These are phyloP conservation scores for Tetrapyrgos nigripes DNA, from an alignment of 1,284 basidiomycete genomes.

Conservation along the genomic window DNA sequence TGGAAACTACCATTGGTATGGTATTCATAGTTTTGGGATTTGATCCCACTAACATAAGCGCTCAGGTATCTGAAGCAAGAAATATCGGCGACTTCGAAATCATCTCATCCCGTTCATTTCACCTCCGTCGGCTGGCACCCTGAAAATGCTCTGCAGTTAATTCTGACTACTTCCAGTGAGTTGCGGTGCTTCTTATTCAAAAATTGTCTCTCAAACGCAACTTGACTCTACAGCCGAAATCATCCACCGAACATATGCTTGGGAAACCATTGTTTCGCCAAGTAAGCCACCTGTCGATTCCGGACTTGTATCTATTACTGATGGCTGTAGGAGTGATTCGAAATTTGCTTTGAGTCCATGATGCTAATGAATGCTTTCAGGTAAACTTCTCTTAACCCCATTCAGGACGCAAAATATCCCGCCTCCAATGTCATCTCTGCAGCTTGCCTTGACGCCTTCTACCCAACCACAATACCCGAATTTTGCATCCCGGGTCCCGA, in stretches of 20 bases:
- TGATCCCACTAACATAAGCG: slow-evolving; percentile 10
- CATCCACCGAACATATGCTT: slow-evolving; percentile 72
- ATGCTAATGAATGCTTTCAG: slow-evolving; percentile 41
- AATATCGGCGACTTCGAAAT: slow-evolving; percentile 54
- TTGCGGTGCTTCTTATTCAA: slow-evolving; percentile 13
- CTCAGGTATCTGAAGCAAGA: slow-evolving; percentile 92
- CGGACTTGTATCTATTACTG: slow-evolving; percentile 89
- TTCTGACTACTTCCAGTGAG: slow-evolving; percentile 74
- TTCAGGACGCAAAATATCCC: slow-evolving; percentile 95
- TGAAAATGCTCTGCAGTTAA: slow-evolving; percentile 74
- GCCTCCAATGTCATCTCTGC: slow-evolving; percentile 90
- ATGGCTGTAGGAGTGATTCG: slow-evolving; percentile 71
- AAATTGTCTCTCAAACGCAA: background rate
- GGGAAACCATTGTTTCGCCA: slow-evolving; percentile 77
- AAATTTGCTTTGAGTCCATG: background rate
- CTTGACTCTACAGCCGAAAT: slow-evolving; percentile 49
- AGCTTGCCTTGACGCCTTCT: slow-evolving; percentile 51
- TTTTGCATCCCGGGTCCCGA: slow-evolving; percentile 49
- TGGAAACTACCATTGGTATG: slow-evolving; percentile 94
- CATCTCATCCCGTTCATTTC: slow-evolving; percentile 54
- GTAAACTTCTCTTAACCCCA: slow-evolving; percentile 84
- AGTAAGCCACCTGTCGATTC: slow-evolving; percentile 77
- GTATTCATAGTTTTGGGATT: background rate
- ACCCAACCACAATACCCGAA: slow-evolving; percentile 20
- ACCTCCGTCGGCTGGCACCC: slow-evolving; percentile 87